A percentile compares a stretch with the other conserved stretches of the same genome.
Conservation (phyloP, 2,329 filamentous ascomycete genomes). For the Arthrobotrys entomopaga region DNA sequence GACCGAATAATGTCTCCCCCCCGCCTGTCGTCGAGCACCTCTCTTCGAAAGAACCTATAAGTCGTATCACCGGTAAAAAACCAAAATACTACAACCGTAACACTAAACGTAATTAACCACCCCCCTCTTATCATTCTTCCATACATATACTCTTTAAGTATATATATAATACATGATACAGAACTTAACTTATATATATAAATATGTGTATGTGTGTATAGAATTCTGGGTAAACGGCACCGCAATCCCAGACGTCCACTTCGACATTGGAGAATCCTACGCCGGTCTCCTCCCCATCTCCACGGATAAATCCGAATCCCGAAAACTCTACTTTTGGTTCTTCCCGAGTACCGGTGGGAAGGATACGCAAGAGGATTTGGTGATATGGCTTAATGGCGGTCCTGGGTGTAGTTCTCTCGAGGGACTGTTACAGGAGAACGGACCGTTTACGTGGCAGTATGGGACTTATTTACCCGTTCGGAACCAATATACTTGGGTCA, state of each 20-base stretch:
- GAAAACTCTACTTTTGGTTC: constrained; percentile 74
- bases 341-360: constrained; percentile 68
- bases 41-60: background rate
- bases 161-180: too few species aligned
- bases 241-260: constrained; percentile 74
- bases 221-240: constrained; percentile 73
- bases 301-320: constrained; percentile 64
- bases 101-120: constrained; percentile 58
- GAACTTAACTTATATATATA: too few species aligned
- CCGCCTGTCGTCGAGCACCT: constrained; percentile 8
- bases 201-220: constrained; percentile 59
- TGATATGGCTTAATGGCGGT: constrained; percentile 72
- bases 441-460: constrained; percentile 75
- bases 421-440: constrained; percentile 80
- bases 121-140: background rate
- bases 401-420: constrained; percentile 71
- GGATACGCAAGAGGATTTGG: constrained; percentile 68
- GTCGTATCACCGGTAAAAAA: constrained; percentile 12
- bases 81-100: constrained; percentile 57
- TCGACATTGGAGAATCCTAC: constrained; percentile 75
- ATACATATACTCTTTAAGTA: background rate
- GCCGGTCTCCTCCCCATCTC: constrained; percentile 72
- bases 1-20: background rate
- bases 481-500: constrained; percentile 79
- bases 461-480: constrained; percentile 73